Evolutionary conservation across 2,329 filamentous ascomycete genomes (phyloP).

Genomic region (Geoglossum cookeanum): DNA sequence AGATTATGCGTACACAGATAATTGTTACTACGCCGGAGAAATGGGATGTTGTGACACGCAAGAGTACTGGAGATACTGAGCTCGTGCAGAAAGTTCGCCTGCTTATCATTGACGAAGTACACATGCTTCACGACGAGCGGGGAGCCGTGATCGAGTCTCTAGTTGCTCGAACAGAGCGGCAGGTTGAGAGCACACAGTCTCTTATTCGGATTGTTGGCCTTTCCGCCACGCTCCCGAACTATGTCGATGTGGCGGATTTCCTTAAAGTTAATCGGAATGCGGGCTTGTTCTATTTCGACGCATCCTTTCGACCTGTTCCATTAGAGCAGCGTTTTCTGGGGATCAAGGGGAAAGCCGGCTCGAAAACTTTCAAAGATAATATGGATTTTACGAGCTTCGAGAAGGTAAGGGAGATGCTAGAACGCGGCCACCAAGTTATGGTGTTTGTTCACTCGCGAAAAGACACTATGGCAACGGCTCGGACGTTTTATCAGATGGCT

Average conservation of each 20-base stretch:
- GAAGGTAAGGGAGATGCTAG: constrained; percentile 86
- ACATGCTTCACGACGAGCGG: constrained; percentile 97
- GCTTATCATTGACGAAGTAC: constrained; percentile 94
- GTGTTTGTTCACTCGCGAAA: constrained; percentile 96
- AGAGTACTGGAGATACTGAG: constrained; percentile 92
- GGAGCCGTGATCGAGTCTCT: constrained; percentile 91
- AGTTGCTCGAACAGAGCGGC: constrained; percentile 82
- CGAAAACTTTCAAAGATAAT: constrained; percentile 69
- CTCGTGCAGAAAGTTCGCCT: constrained; percentile 92
- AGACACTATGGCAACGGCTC: constrained; percentile 78
- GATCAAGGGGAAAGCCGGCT: constrained; percentile 75
- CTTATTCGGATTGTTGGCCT: constrained; percentile 91
- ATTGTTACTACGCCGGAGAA: constrained; percentile 98
- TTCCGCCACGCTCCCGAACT: constrained; percentile 91
- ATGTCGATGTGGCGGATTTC: constrained; percentile 90
- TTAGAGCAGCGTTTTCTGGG: constrained; percentile 95
- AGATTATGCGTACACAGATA: constrained; percentile 90
- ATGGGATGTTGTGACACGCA: constrained; percentile 96
- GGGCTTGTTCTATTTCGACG: constrained; percentile 92
- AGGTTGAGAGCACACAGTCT: constrained; percentile 95
- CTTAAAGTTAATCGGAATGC: constrained; percentile 85
- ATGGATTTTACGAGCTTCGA: constrained; percentile 76
- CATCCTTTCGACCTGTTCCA: constrained; percentile 86
- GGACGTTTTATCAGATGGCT: constrained; percentile 72
- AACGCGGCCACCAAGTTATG: constrained; percentile 91